Conservation (phyloP, 208 protist genomes). For the Phytomonas francai region DNA sequence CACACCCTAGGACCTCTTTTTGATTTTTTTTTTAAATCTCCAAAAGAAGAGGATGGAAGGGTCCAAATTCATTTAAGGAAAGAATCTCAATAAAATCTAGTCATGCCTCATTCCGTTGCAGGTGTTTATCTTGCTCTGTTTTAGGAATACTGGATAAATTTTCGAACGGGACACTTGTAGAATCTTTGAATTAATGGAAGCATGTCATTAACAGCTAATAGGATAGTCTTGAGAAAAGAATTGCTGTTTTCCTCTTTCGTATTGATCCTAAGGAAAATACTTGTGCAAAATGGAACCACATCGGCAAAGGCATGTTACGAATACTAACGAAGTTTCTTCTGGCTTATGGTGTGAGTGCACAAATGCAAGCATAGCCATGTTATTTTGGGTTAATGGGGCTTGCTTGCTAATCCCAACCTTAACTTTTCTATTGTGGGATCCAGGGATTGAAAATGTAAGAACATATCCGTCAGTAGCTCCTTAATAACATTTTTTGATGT, state of each 20-base stretch:
- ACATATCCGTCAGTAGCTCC: too few species aligned
- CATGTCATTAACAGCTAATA: neutral
- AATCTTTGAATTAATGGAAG: neutral
- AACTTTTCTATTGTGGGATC: too few species aligned
- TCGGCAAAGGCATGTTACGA: neutral
- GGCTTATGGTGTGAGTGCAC: neutral
- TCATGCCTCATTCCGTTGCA: neutral
- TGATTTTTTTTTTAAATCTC: neutral
- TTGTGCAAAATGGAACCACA: neutral
- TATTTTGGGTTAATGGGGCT: too few species aligned
- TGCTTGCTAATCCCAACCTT: too few species aligned
- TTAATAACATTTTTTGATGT: too few species aligned
- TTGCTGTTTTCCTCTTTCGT: neutral
- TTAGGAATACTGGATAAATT: neutral
- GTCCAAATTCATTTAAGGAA: neutral
- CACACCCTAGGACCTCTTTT: neutral
- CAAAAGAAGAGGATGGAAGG: neutral
- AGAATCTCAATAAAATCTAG: neutral
- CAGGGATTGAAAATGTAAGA: too few species aligned
- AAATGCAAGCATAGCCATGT: too few species aligned
- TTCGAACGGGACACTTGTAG: neutral
- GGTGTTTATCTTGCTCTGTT: neutral
- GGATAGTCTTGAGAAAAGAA: neutral
- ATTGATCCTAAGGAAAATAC: neutral
- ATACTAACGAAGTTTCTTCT: neutral